phyloP scores from a whole-genome alignment of 2,329 filamentous ascomycete genomes.

The Teratosphaeriaceae sp. region DNA sequence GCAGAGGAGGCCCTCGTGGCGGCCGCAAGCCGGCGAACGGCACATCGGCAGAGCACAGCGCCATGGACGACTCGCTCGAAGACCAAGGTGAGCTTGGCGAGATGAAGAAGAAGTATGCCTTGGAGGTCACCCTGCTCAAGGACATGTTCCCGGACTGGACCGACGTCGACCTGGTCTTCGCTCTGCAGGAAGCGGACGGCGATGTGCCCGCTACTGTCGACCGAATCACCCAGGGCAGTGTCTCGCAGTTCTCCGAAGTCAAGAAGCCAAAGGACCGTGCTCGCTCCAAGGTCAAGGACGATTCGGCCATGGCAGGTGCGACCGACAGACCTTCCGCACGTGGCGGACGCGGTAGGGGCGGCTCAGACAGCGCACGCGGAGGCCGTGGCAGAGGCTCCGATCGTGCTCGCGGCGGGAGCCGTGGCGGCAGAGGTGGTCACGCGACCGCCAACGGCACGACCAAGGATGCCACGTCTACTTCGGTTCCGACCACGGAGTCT shows the following conservation, averaged over 20 bases:
- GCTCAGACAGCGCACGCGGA: slow-evolving; percentile 49
- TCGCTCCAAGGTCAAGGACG: slow-evolving; percentile 65
- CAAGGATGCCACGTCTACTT: slow-evolving; percentile 48
- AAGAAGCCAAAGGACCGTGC: slow-evolving; percentile 70
- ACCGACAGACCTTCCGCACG: slow-evolving; percentile 41
- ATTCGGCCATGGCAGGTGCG: slow-evolving; percentile 45
- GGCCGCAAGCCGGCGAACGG: slow-evolving; percentile 56
- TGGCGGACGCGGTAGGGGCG: slow-evolving; percentile 33
- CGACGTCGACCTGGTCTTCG: slow-evolving; percentile 88
- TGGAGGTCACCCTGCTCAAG: slow-evolving; percentile 73
- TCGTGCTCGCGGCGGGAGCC: slow-evolving; percentile 42
- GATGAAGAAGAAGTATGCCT: slow-evolving; percentile 82
- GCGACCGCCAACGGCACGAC: slow-evolving; percentile 56
- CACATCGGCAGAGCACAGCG: slow-evolving; percentile 44
- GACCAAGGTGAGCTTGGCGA: slow-evolving; percentile 88
- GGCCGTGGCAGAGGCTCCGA: slow-evolving; percentile 59
- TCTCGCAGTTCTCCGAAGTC: slow-evolving; percentile 80
- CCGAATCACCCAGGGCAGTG: slow-evolving; percentile 71
- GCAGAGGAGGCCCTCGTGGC: slow-evolving; percentile 43
- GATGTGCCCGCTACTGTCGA: slow-evolving; percentile 66
- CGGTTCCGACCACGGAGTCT: slow-evolving; percentile 63
- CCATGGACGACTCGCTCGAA: slow-evolving; percentile 53
- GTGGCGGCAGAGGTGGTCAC: slow-evolving; percentile 57
- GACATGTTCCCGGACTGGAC: slow-evolving; percentile 96
- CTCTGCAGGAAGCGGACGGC: slow-evolving; percentile 79